These are phyloP conservation scores for Alternaria sp. DNA, from an alignment of 2,329 filamentous ascomycete genomes.

Conservation along the genomic window DNA sequence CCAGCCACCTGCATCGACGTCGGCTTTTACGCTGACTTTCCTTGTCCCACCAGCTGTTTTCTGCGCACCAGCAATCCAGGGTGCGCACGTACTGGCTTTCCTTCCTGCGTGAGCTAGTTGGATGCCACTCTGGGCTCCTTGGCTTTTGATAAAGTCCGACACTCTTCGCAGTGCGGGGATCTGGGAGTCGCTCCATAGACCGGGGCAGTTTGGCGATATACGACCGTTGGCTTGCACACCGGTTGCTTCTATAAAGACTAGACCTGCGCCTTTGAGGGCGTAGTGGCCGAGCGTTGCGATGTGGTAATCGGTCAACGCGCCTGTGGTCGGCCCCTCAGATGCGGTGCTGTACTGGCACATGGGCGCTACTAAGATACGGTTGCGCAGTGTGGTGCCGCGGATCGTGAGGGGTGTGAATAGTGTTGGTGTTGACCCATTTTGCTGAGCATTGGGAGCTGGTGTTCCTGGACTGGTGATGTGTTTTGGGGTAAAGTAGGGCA, in stretches of 20 bases:
- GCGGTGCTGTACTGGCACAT: conserved; percentile 52
- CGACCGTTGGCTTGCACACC: conserved; percentile 49
- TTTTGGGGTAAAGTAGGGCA: conserved; percentile 58
- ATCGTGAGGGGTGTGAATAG: conserved; percentile 51
- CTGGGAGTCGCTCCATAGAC: conserved; percentile 49
- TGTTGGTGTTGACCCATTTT: conserved; percentile 30
- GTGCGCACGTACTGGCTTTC: conserved; percentile 46
- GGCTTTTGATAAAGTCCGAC: conserved; percentile 48
- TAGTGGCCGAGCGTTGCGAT: conserved; percentile 51
- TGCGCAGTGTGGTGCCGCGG: conserved; percentile 45
- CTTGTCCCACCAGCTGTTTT: conserved; percentile 29
- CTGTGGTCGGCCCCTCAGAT: conserved; percentile 45
- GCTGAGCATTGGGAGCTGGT: conserved; percentile 17
- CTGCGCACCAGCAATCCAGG: conserved; percentile 38
- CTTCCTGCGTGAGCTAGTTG: conserved; percentile 50
- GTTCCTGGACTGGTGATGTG: conserved; percentile 55
- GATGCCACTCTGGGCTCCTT: conserved; percentile 43
- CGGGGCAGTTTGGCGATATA: conserved; percentile 50
- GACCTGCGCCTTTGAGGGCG: conserved; percentile 48
- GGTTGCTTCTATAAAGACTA: conserved; percentile 51
- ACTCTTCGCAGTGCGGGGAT: conserved; percentile 46
- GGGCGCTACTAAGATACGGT: conserved; percentile 51
- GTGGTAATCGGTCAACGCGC: conserved; percentile 51
- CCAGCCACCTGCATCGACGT: conserved; percentile 45
- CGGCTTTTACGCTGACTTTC: conserved; percentile 42